phyloP scores from a whole-genome alignment of 2,329 filamentous ascomycete species.

The Fusarium pininemorale region DNA sequence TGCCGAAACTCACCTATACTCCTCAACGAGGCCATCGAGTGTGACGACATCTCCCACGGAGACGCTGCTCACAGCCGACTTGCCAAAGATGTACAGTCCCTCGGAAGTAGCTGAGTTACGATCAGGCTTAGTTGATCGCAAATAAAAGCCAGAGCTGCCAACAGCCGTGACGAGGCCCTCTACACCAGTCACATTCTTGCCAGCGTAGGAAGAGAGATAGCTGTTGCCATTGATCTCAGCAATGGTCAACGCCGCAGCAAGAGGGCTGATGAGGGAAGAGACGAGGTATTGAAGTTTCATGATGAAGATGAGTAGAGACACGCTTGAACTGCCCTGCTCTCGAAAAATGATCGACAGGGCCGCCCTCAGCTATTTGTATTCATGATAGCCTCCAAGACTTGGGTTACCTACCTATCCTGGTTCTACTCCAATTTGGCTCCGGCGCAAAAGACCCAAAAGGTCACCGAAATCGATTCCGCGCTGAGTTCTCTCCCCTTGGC shows the following conservation, averaged over 20 bases:
- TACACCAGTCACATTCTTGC: conserved; percentile 65
- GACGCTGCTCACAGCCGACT: conserved; percentile 59
- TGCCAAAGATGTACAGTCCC: conserved; percentile 71
- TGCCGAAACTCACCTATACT: conserved; percentile 56
- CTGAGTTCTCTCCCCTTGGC: conserved; percentile 6
- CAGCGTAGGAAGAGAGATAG: conserved; percentile 69
- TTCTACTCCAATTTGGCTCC: not conserved
- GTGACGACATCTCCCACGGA: conserved; percentile 70
- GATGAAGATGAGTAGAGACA: not conserved
- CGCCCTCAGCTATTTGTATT: conserved; percentile 33
- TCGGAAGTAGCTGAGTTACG: conserved; percentile 67
- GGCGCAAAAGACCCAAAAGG: conserved; percentile 26
- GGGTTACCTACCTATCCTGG: conserved; percentile 16
- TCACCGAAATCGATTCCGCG: conserved; percentile 20
- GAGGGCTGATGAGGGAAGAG: conserved; percentile 35
- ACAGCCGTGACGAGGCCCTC: conserved; percentile 73
- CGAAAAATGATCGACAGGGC: not conserved
- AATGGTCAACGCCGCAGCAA: conserved; percentile 58
- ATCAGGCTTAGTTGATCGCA: conserved; percentile 68
- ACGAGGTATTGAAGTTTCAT: conserved; percentile 46
- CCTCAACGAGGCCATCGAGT: conserved; percentile 67
- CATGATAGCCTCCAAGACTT: not conserved
- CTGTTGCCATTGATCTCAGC: conserved; percentile 72
- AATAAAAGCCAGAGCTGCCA: conserved; percentile 68
- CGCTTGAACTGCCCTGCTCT: conserved; percentile 3